Evolutionary conservation across 768 basidiomycete species (phyloP).

Genomic region (Pleurotus tuber-regium): DNA sequence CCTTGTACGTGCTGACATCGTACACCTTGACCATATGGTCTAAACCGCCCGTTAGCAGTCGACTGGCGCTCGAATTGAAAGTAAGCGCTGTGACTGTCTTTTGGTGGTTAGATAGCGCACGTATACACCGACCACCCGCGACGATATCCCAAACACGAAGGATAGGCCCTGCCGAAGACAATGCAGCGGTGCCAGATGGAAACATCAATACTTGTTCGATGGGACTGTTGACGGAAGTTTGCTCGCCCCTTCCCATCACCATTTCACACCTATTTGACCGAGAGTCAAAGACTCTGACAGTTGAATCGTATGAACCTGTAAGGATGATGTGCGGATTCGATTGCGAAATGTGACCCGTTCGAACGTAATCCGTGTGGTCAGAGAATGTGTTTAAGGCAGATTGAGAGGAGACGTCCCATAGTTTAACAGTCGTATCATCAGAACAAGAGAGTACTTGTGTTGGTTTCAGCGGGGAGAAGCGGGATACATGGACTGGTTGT

Average conservation of each 20-base stretch:
- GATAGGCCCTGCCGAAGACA: constrained; percentile 91
- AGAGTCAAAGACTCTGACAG: constrained; percentile 83
- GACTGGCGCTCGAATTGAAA: constrained; percentile 71
- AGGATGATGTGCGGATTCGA: constrained; percentile 82
- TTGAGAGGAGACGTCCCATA: constrained; percentile 96
- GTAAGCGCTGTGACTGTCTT: constrained; percentile 92
- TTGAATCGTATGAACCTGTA: constrained; percentile 94
- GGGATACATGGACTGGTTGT: constrained; percentile 93
- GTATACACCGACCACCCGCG: constrained; percentile 83
- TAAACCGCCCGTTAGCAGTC: constrained; percentile 85
- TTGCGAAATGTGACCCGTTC: constrained; percentile 83
- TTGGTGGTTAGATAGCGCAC: constrained; percentile 95
- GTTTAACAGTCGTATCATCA: constrained; percentile 89
- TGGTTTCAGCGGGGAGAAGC: constrained; percentile 79
- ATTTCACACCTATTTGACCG: constrained; percentile 85
- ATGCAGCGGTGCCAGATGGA: constrained; percentile 79
- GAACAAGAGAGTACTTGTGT: constrained; percentile 92
- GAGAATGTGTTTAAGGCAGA: constrained; percentile 73
- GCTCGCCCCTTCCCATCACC: constrained; percentile 56
- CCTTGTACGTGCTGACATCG: constrained; percentile 90
- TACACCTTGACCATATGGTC: constrained; percentile 99
- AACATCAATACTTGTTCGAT: constrained; percentile 94
- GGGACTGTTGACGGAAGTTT: constrained; percentile 47
- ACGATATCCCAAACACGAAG: constrained; percentile 94
- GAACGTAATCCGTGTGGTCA: constrained; percentile 94